phyloP scores from a whole-genome alignment of 75 land plant species.

The Pseudotsuga menziesii region DNA sequence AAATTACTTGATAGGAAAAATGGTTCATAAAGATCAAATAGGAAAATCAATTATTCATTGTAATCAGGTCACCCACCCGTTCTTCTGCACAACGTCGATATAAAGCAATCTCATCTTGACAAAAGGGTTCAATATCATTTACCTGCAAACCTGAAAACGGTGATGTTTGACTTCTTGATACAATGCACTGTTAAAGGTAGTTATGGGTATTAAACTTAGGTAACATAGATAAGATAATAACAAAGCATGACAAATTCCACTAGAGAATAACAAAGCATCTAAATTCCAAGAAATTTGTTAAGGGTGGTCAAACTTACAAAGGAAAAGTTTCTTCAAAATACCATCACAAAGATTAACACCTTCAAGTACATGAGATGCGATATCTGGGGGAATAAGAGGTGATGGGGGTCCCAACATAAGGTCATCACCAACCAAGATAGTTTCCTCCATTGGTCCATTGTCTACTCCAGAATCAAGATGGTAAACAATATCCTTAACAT shows the following conservation, averaged over 20 bases:
- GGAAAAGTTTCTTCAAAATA: slow-evolving; percentile 57
- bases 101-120: slow-evolving; percentile 80
- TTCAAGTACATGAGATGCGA: slow-evolving; percentile 84
- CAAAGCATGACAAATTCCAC: too few species aligned
- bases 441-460: slow-evolving; percentile 68
- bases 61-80: slow-evolving; percentile 36
- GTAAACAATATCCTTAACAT: not conserved
- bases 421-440: slow-evolving; percentile 83
- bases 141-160: slow-evolving; percentile 58
- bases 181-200: too few species aligned
- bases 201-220: too few species aligned
- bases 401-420: slow-evolving; percentile 87
- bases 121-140: slow-evolving; percentile 85
- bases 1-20: not conserved
- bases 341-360: slow-evolving; percentile 75
- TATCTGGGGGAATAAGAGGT: slow-evolving; percentile 71
- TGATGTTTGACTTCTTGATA: not conserved
- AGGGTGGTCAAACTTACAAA: slow-evolving; percentile 38
- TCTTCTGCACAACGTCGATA: slow-evolving; percentile 68
- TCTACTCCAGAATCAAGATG: slow-evolving; percentile 30
- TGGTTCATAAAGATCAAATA: not conserved
- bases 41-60: not conserved
- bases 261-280: not conserved
- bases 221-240: too few species aligned
- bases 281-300: not conserved